Evolutionary conservation across 352 stramenopile species (phyloP).

Genomic region (Stramenopiles sp.): DNA sequence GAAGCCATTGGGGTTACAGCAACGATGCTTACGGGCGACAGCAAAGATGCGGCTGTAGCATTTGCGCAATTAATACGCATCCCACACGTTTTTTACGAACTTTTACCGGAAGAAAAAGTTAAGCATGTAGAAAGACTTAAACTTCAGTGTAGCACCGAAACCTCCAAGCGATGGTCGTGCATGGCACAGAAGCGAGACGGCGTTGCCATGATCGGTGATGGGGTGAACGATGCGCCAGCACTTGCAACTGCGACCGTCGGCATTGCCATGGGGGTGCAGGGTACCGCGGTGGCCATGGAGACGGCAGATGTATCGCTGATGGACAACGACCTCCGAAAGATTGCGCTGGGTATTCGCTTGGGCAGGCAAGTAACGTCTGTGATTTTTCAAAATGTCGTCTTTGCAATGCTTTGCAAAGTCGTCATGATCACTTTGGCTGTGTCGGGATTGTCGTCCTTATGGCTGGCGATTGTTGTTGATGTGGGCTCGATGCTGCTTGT

Average conservation of each 20-base stretch:
- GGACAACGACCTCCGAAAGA: conserved; percentile 92
- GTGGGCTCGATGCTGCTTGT: no score
- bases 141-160: conserved; percentile 35
- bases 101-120: conserved; percentile 77
- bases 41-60: conserved; percentile 69
- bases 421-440: no score
- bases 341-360: conserved; percentile 77
- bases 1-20: conserved; percentile 73
- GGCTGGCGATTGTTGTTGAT: no score
- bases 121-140: conserved; percentile 77
- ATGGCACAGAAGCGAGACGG: no score
- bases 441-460: no score
- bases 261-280: conserved; percentile 91
- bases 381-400: no score
- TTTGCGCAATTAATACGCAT: conserved; percentile 81
- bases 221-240: conserved; percentile 89
- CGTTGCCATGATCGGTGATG: conserved; percentile 85
- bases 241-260: conserved; percentile 90
- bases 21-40: conserved; percentile 81
- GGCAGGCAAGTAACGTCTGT: no score
- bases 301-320: conserved; percentile 82
- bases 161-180: no score
- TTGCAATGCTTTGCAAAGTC: no score
- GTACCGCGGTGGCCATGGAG: conserved; percentile 81
- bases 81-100: conserved; percentile 84